Evolutionary conservation across 148 eudicot genomes (phyloP), one percentile per base, ranked within the genome.

Genomic region (Silene uniflora): DNA sequence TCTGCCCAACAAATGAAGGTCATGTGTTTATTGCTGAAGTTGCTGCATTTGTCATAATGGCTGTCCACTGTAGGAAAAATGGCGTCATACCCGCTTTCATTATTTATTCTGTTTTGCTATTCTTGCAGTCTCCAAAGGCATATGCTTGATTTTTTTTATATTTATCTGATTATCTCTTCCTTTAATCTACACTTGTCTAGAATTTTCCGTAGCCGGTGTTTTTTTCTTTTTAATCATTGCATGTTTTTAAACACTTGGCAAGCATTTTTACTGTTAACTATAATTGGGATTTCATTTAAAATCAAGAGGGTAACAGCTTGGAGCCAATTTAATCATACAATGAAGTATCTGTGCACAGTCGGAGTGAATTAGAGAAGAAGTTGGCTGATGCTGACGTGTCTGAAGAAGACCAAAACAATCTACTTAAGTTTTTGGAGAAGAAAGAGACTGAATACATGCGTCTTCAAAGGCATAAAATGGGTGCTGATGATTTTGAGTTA

Each of bases 361-460:
- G 97, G 69, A 83, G 70, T 77, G 84, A 90, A 75, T 87, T 90
- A 71, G 97, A 92, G 72, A 78, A 85, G 81, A 92, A 89, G 89
- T 81, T 92, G 83, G 96, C 92, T 73, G 91, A 92, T 89, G 97
- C 94, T 81, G 97, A 93, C 83, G 97, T 91, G 25, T 93, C 98
- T 18, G 95, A 91, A 85, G 97, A 93, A 84, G 98, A 93, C 79
- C 97, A 93, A 79, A 88, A 66, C 84, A 91, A 93, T 83, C 80
- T 93, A 63, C 72, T 93, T 13, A 91, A 93, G 75, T 91, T 88
- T 78, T 81, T 93, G 81, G 98, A 93, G 89, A 90, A 93, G 85
- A 93, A 91, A 73, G 98, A 93, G 84, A 91, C 93, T 67, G 98
- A 93, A 87, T 93, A 91, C 79, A 93, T 91, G 97, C 97, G 97